Conservation (phyloP, 2,329 filamentous ascomycete genomes). For the Fusarium sp. region DNA sequence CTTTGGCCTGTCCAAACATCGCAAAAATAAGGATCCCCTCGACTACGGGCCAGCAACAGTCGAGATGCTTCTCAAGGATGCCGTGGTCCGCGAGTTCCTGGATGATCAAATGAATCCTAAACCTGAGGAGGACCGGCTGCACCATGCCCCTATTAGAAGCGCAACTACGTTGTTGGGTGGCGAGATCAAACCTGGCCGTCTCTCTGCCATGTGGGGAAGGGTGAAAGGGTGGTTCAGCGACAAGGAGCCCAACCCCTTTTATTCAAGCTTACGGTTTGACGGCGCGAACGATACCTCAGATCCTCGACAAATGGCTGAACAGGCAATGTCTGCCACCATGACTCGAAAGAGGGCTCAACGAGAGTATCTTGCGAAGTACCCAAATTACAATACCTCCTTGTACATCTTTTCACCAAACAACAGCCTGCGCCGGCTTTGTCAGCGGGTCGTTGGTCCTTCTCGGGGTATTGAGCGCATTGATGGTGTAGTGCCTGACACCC, state of each 20-base stretch:
- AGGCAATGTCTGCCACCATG: constrained; percentile 86
- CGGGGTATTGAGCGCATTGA: constrained; percentile 88
- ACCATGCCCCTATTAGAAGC: constrained; percentile 46
- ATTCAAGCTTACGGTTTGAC: constrained; percentile 77
- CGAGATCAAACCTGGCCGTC: constrained; percentile 64
- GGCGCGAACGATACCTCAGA: constrained; percentile 82
- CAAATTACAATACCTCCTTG: constrained; percentile 90
- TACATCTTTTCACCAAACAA: constrained; percentile 87
- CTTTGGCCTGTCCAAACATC: constrained; percentile 70
- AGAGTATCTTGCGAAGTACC: constrained; percentile 87
- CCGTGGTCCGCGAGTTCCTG: constrained; percentile 92
- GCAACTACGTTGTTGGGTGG: constrained; percentile 51
- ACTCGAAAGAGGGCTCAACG: constrained; percentile 87
- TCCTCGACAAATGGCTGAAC: constrained; percentile 86
- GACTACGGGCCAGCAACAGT: constrained; percentile 92
- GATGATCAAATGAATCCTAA: constrained; percentile 64
- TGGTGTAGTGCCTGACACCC: constrained; percentile 87
- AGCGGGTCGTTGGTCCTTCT: constrained; percentile 89
- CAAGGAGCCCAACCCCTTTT: constrained; percentile 92
- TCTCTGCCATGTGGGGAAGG: constrained; percentile 71
- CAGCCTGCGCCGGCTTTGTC: constrained; percentile 82
- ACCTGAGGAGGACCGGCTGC: constrained; percentile 46
- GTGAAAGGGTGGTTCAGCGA: constrained; percentile 66
- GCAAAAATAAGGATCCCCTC: constrained; percentile 78
- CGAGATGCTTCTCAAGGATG: constrained; percentile 96